Evolutionary conservation across 306 rosid genomes (phyloP).

Genomic region (Cucumis melo): DNA sequence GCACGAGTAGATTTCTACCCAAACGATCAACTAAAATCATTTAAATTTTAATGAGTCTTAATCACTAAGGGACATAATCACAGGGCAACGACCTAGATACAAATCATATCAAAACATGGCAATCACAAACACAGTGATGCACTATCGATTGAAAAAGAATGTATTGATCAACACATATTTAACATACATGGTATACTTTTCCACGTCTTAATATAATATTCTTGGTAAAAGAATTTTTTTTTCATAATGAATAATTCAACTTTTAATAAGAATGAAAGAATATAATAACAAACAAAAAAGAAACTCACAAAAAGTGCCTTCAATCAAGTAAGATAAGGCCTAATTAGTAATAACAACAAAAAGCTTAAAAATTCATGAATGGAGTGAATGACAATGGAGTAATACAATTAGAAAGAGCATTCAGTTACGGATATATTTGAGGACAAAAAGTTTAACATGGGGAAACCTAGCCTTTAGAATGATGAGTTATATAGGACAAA

Average conservation of each 20-base stretch:
- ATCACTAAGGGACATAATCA: background rate
- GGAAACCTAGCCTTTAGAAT: background rate
- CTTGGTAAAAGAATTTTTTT: no score
- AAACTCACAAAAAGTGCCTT: no score
- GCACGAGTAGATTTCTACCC: no score
- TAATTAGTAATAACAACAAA: no score
- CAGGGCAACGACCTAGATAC: background rate
- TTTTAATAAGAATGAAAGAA: no score
- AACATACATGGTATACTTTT: background rate
- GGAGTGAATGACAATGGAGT: background rate
- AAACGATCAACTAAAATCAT: no score
- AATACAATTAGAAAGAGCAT: background rate
- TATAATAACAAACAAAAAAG: no score
- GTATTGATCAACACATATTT: background rate
- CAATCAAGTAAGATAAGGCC: no score
- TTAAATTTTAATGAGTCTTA: background rate
- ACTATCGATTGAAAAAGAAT: background rate
- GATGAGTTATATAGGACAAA: background rate
- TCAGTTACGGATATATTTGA: background rate
- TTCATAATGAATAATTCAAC: no score
- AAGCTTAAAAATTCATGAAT: background rate
- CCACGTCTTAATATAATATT: background rate
- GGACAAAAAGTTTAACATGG: background rate
- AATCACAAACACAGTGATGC: background rate
- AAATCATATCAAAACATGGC: background rate